Base-by-base conservation (phyloP, 202 grass and related monocot species). In the Dendrocalamus latiflorus region DNA sequence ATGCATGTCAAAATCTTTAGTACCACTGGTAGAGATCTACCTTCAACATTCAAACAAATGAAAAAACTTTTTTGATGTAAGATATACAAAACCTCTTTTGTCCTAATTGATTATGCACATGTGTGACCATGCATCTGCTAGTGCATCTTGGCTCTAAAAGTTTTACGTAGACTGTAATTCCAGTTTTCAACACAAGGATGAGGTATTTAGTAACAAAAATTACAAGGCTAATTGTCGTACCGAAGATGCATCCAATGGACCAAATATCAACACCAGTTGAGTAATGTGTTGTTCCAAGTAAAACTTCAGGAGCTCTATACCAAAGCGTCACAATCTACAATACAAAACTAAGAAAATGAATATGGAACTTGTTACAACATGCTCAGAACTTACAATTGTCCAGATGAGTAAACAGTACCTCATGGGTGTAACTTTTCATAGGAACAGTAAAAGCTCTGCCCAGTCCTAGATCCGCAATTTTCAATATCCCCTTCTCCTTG, bases 251-350 rank as follows among this genome's bases (percentile, higher is more conserved):
- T 68, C 96, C 96, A 49, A 99, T 72, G 0, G 93, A 95, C 96
- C 93, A 95, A 79, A 99, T 95, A 85, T 95, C 93, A 71, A 99
- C 96, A 55, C 93, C 89, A 79, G 91, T 92, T 66, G 96, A 95
- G 75, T 95, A 95, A 78, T 95, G 93, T 47, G 87, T 95, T 25
- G 78, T 82, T 70, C 96, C 96, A 76, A 99, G 80, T 84, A 95
- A 79, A 80, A 99, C 91, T 74, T 99, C 96, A 65, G 93, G 96
- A 87, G 93, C 96, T n/a, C n/a, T n/a, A n/a, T n/a, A n/a, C n/a
- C n/a, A n/a, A n/a, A n/a, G n/a, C n/a, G n/a, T n/a, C n/a, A 95
- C 93, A 73, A 99, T 99, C 96, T 99, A 83, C 82, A 77, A 30
- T 36, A 64, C 28, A 65, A 64, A 65, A 53, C 24, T 11, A 15